These are phyloP conservation scores for Geotrichum fermentans DNA, from an alignment of 1,139 yeast genomes.

Conservation along the genomic window DNA sequence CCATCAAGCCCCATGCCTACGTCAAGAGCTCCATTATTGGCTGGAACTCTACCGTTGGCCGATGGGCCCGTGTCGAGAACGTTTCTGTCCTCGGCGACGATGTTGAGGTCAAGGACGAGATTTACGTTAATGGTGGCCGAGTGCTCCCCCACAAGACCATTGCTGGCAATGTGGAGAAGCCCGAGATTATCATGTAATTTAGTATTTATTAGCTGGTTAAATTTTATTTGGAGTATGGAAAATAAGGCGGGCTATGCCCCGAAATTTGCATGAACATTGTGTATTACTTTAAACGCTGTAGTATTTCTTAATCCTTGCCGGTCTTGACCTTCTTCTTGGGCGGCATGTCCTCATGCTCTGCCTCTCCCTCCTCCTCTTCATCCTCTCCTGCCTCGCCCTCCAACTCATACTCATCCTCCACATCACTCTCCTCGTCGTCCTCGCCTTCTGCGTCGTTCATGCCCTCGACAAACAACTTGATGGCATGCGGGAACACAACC, in stretches of 20 bases:
- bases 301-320: not conserved
- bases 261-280: too few relatives aligned
- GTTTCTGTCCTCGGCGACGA: constrained; percentile 98
- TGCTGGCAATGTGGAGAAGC: constrained; percentile 93
- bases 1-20: constrained; percentile 95
- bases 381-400: constrained; percentile 30
- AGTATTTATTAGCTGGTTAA: not conserved
- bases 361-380: constrained; percentile 24
- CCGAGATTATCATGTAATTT: constrained; percentile 86
- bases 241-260: too few relatives aligned
- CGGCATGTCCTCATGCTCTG: not conserved
- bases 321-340: constrained; percentile 3
- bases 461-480: constrained; percentile 33
- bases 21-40: constrained; percentile 97
- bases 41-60: constrained; percentile 97
- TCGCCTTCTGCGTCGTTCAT: constrained; percentile 25
- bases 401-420: constrained; percentile 28
- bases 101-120: constrained; percentile 95
- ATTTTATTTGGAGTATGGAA: too few relatives aligned
- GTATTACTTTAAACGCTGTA: too few relatives aligned
- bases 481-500: constrained; percentile 41
- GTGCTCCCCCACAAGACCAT: constrained; percentile 98
- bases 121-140: constrained; percentile 98
- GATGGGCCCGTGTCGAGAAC: constrained; percentile 99
- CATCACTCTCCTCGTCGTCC: constrained; percentile 16